Base-by-base conservation (phyloP, 2,329 filamentous ascomycete genomes). In the Calonectria ilicicola region DNA sequence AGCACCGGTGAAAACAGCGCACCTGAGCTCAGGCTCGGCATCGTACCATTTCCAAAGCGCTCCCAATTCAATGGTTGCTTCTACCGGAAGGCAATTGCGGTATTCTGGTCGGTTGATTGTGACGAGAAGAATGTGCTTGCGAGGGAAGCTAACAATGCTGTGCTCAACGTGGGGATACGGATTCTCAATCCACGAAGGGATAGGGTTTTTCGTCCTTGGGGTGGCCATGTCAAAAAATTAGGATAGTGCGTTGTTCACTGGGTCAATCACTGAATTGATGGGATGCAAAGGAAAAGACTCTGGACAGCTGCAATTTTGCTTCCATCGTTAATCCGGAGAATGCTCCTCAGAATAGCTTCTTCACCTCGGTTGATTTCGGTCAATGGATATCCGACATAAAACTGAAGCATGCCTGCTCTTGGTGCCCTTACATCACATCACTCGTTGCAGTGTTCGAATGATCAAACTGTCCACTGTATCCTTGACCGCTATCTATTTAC, bases 1-100 rank as follows among this genome's bases (percentile, higher is more conserved):
- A 0, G 83, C 84, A 23, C 89, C 89, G 0, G 89, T 90, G 56
- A 91, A 84, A 14, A 90, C 86, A 10, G 86, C 88, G 72, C 86
- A 86, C 72, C 85, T 84, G 60, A 90, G 82, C 35, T 82, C 82
- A 3, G 88, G 86, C 71, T 90, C 86, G 3, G 78, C 72, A 70
- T 91, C 89, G 72, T 89, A 88, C 83, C 86, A 89, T 65, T 83
- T 82, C 85, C 85, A 90, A 6, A 91, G 79, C 3, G 79, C 76
- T 63, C 86, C 82, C 5, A 89, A 84, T 63, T 83, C 82, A 46
- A 83, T 81, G 26, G 83, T 84, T 0, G 79, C 77, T 32, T 81
- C 77, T 63, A 81, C 80, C 3, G 81, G 80, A 38, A 88, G 82
- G 66, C 84, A 85, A 74, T 88, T 88, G 56, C 85, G 83, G 19